Percentiles rank a stretch among this genome's conserved stretches.
These are phyloP conservation scores for Puccinia hordei DNA, from an alignment of 1,284 basidiomycete species.

Conservation along the genomic window DNA sequence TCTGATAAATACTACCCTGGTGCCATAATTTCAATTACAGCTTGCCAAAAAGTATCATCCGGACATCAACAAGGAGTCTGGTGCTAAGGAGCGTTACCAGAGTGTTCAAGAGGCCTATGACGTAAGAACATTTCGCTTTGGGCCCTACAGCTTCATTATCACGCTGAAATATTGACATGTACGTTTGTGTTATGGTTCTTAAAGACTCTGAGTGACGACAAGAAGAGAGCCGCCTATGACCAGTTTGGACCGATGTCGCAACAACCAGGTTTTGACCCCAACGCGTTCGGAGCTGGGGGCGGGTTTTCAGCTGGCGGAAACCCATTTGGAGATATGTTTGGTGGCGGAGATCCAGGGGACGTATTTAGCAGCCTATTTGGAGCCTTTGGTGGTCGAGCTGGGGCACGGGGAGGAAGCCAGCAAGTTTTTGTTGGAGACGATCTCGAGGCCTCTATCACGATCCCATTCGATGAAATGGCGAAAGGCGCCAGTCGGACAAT, in stretches of 20 bases:
- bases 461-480: conserved; percentile 90
- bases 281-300: conserved; percentile 64
- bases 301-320: conserved; percentile 65
- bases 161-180: neutral
- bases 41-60: conserved; percentile 98
- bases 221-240: conserved; percentile 89
- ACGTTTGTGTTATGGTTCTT: conserved; percentile 48
- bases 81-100: conserved; percentile 87
- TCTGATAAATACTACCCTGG: neutral
- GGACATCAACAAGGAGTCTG: conserved; percentile 90
- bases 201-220: conserved; percentile 83
- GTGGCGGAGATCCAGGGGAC: conserved; percentile 68
- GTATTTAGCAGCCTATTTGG: conserved; percentile 66
- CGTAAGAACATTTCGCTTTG: conserved; percentile 64
- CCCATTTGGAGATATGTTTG: conserved; percentile 62
- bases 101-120: conserved; percentile 98
- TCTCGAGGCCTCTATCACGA: conserved; percentile 74
- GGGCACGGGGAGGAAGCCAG: conserved; percentile 54
- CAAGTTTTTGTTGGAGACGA: conserved; percentile 68
- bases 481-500: conserved; percentile 81
- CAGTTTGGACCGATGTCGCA: conserved; percentile 92
- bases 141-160: neutral
- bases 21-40: conserved; percentile 61
- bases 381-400: conserved; percentile 63
- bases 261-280: conserved; percentile 88